These are phyloP conservation scores for Pulveroboletus sp. DNA, from an alignment of 768 basidiomycete genomes.

Conservation along the genomic window DNA sequence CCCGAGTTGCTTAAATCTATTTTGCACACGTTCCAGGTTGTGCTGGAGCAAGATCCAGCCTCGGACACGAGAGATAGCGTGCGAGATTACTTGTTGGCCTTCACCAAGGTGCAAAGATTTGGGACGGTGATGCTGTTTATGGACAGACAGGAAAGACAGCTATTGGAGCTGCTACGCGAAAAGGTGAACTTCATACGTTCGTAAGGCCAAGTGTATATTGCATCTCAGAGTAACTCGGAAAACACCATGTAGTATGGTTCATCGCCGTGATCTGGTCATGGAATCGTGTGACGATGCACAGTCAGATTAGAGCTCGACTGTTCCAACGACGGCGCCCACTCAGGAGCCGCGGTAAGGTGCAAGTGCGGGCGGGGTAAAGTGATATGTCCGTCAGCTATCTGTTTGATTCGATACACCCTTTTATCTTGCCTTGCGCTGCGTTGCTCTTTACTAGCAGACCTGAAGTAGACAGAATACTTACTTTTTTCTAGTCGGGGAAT, in stretches of 20 bases:
- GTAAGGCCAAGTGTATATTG: background rate
- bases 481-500: no score
- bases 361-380: no score
- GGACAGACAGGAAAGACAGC: conserved; percentile 47
- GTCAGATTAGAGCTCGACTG: no score
- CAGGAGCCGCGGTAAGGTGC: no score
- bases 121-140: conserved; percentile 60
- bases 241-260: background rate
- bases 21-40: conserved; percentile 44
- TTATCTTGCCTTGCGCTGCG: no score
- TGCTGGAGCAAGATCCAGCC: conserved; percentile 20
- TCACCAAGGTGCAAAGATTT: conserved; percentile 57
- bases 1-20: conserved; percentile 56
- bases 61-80: conserved; percentile 23
- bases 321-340: no score
- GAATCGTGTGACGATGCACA: background rate
- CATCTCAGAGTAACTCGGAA: background rate
- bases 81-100: conserved; percentile 46
- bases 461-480: no score
- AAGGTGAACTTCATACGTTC: conserved; percentile 12
- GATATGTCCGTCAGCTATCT: no score
- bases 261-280: background rate
- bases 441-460: no score
- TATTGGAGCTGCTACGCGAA: conserved; percentile 45
- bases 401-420: no score